Evolutionary conservation across 257 asterid species (phyloP).

Genomic region (Nicotiana noctiflora): DNA sequence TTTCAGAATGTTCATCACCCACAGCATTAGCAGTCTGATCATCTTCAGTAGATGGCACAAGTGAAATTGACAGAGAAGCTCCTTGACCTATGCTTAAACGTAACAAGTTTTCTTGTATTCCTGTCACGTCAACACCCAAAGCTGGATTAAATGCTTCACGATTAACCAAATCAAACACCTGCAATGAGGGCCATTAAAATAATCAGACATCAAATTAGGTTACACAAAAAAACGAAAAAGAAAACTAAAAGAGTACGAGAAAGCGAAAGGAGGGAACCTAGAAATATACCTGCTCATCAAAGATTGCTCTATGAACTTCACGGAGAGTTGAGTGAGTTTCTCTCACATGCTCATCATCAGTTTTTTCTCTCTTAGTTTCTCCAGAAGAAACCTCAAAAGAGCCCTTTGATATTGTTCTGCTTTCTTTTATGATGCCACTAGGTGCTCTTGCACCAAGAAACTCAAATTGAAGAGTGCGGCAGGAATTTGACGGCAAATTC

Average conservation of each 20-base stretch:
- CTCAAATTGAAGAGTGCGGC: slow-evolving; percentile 78
- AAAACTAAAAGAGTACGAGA: not conserved
- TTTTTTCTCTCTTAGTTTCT: slow-evolving; percentile 37
- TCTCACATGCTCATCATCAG: slow-evolving; percentile 64
- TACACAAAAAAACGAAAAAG: not conserved
- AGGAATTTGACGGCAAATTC: slow-evolving; percentile 64
- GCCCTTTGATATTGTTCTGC: slow-evolving; percentile 15
- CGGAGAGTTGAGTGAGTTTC: slow-evolving; percentile 65
- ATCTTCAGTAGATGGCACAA: slow-evolving; percentile 48
- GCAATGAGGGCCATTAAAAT: slow-evolving; percentile 15
- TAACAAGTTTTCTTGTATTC: slow-evolving; percentile 73
- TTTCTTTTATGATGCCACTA: slow-evolving; percentile 26
- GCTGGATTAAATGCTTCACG: slow-evolving; percentile 87
- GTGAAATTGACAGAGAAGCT: slow-evolving; percentile 74
- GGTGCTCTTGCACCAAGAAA: slow-evolving; percentile 53
- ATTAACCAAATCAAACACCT: slow-evolving; percentile 90
- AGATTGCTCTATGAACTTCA: slow-evolving; percentile 75
- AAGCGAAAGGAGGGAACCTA: not conserved
- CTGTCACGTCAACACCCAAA: slow-evolving; percentile 58
- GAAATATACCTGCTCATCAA: slow-evolving; percentile 69
- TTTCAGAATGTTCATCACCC: slow-evolving; percentile 28
- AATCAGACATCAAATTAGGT: slow-evolving; percentile 8
- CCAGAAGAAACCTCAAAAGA: slow-evolving; percentile 28
- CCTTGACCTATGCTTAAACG: slow-evolving; percentile 71
- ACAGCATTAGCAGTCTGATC: slow-evolving; percentile 27